These are phyloP conservation scores for Fusarium proliferatum DNA, from an alignment of 2,329 filamentous ascomycete genomes.

Conservation along the genomic window DNA sequence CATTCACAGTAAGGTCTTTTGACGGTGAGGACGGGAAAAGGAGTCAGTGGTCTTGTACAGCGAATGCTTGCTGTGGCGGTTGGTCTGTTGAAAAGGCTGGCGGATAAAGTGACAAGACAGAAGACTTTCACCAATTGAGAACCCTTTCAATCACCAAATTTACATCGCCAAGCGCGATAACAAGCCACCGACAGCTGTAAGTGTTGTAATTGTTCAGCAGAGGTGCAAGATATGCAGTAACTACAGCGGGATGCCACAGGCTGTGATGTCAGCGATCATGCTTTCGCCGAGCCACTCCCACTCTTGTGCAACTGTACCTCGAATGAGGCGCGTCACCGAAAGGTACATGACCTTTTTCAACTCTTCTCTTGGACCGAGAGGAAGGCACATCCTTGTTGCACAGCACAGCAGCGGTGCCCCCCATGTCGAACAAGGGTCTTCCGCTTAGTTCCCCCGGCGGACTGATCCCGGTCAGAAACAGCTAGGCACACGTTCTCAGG, in stretches of 20 bases:
- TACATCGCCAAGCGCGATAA: conserved; percentile 16
- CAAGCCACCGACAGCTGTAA: not conserved
- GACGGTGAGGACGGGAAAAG: conserved; percentile 10
- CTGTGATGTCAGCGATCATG: conserved; percentile 44
- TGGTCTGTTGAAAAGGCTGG: conserved; percentile 10
- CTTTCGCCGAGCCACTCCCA: conserved; percentile 13
- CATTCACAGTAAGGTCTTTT: conserved; percentile 24
- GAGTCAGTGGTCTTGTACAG: not conserved
- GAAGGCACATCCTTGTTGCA: conserved; percentile 9
- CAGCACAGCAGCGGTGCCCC: conserved; percentile 21
- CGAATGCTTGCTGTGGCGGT: conserved; percentile 13
- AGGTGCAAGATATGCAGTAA: conserved; percentile 6
- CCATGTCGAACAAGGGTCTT: conserved; percentile 39
- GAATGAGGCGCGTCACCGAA: conserved; percentile 27
- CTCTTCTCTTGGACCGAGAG: not conserved
- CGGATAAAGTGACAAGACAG: conserved; percentile 15
- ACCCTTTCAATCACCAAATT: not conserved
- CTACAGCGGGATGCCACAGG: not conserved
- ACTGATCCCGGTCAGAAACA: conserved; percentile 28
- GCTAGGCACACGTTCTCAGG: conserved; percentile 20
- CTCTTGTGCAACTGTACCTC: conserved; percentile 18
- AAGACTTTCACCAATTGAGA: conserved; percentile 24
- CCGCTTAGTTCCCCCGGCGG: conserved; percentile 27
- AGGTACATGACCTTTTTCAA: conserved; percentile 15
- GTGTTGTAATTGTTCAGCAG: not conserved